These are phyloP conservation scores for Trametes sanguinea DNA, from an alignment of 768 basidiomycete genomes.

Conservation along the genomic window DNA sequence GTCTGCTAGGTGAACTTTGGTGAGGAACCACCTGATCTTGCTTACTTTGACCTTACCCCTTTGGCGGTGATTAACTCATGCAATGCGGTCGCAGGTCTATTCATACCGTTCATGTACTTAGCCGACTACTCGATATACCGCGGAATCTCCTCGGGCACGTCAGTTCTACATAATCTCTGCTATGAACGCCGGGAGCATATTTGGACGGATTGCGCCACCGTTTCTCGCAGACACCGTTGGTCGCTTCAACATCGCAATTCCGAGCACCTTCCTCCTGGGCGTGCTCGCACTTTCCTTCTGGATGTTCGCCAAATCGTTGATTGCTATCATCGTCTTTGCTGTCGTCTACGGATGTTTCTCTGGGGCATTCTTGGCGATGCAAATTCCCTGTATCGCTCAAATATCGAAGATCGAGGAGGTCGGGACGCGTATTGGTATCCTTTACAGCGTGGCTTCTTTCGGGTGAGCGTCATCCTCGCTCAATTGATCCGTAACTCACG, in stretches of 20 bases:
- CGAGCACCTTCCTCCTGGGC: slow-evolving; percentile 29
- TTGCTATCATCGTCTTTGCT: slow-evolving; percentile 31
- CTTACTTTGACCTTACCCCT: neutral
- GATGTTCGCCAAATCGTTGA: slow-evolving; percentile 27
- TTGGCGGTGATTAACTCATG: neutral
- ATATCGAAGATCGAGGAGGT: slow-evolving; percentile 61
- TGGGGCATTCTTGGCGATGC: slow-evolving; percentile 26
- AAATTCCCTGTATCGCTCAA: slow-evolving; percentile 34
- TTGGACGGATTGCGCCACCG: slow-evolving; percentile 31
- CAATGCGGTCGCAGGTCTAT: neutral
- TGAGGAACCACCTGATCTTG: slow-evolving; percentile 26
- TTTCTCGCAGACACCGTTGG: slow-evolving; percentile 32
- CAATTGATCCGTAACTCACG: no score
- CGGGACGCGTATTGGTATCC: slow-evolving; percentile 60
- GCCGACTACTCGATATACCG: slow-evolving; percentile 28
- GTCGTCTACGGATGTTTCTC: slow-evolving; percentile 33
- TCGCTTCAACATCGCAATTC: slow-evolving; percentile 31
- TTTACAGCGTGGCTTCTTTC: slow-evolving; percentile 65
- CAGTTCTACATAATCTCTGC: slow-evolving; percentile 34
- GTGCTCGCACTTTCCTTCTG: slow-evolving; percentile 31
- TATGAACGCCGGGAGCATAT: slow-evolving; percentile 32
- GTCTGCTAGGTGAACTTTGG: slow-evolving; percentile 63
- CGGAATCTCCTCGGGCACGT: slow-evolving; percentile 23
- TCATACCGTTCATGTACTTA: slow-evolving; percentile 37
- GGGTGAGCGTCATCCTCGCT: slow-evolving; percentile 48